Base-by-base conservation (phyloP, 495 filamentous ascomycete species). In the Diplogelasinospora grovesii region DNA sequence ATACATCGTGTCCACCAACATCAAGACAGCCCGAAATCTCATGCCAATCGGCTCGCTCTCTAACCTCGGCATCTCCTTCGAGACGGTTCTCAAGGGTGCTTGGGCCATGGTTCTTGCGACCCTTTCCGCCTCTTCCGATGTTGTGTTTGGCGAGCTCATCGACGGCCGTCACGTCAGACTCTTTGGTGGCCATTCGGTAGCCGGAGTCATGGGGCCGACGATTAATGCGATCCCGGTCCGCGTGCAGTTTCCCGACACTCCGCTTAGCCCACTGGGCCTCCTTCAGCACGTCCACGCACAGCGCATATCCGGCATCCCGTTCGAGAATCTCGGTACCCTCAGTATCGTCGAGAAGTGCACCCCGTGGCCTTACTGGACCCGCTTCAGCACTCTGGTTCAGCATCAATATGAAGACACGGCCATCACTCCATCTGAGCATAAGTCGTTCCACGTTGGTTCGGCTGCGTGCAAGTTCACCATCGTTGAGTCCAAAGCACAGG, bases 111-210 rank as follows among this genome's bases (percentile, higher is more conserved):
- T 69, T 0, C 59, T 72, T 20, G 66, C 63, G 4, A 66, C 49
- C n/a, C 44, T 70, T 9, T 67, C 64, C 1, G 63, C 53, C 3
- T 63, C 59, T 1, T 58, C 63, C 6, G 69, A 72, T 20, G 62
- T 73, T 11, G 63, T 71, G 10, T 73, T 73, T 36, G 69, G 69
- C n/a, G 62, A 71, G 40, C 41, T 70, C 9, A 53, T 73, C 18
- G 66, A 63, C 33, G 76, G 76, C 23, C 61, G 77, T 0, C 59
- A 68, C 38, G 41, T 67, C 5, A 54, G 50, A 10, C 57, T 70
- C 0, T 50, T 49, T 3, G 50, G 50, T 21, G 56, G 60, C 4
- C 56, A 66, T 14, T 48, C 52, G 2, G 55, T 65, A 10, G 58
- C 57, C 0, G 63, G 60, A n/a, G 54, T 70, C 20, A 59, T 72